Conservation (phyloP, 2,329 filamentous ascomycete genomes). For the Colletotrichum abscissum region DNA sequence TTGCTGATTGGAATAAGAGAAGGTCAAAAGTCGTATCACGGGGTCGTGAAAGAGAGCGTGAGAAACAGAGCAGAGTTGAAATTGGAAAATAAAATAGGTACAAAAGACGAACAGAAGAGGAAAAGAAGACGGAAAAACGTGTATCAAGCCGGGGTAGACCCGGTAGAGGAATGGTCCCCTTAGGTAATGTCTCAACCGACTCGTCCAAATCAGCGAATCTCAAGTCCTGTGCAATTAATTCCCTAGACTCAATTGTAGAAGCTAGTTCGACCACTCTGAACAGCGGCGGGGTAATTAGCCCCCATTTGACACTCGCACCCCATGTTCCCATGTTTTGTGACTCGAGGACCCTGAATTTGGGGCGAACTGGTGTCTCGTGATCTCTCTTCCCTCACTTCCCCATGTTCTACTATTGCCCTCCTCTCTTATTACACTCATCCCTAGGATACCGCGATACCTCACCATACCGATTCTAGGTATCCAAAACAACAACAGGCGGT, state of each 20-base stretch:
- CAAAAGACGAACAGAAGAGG: background rate
- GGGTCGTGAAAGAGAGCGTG: background rate
- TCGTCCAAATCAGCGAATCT: background rate
- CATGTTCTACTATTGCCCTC: background rate
- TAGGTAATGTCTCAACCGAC: conserved; percentile 10
- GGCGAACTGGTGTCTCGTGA: conserved; percentile 13
- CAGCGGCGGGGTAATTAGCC: conserved; percentile 7
- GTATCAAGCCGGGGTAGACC: conserved; percentile 15
- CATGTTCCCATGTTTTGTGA: background rate
- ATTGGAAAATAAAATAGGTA: background rate
- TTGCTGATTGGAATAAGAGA: no score
- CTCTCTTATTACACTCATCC: background rate
- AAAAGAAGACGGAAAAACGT: background rate
- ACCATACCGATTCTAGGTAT: background rate
- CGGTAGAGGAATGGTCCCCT: conserved; percentile 1
- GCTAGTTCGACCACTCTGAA: conserved; percentile 5
- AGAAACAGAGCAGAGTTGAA: background rate
- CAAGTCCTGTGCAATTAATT: background rate
- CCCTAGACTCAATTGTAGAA: no score
- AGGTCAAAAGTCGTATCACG: no score
- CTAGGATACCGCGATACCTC: background rate
- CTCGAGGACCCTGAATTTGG: conserved; percentile 24
- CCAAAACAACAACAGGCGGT: conserved; percentile 4
- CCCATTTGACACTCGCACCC: background rate
- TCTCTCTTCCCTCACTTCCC: background rate